A percentile compares a stretch with the other conserved stretches of the same genome.
Conservation (phyloP, 2,329 filamentous ascomycete genomes). For the Myriosclerotinia scirpicola region DNA sequence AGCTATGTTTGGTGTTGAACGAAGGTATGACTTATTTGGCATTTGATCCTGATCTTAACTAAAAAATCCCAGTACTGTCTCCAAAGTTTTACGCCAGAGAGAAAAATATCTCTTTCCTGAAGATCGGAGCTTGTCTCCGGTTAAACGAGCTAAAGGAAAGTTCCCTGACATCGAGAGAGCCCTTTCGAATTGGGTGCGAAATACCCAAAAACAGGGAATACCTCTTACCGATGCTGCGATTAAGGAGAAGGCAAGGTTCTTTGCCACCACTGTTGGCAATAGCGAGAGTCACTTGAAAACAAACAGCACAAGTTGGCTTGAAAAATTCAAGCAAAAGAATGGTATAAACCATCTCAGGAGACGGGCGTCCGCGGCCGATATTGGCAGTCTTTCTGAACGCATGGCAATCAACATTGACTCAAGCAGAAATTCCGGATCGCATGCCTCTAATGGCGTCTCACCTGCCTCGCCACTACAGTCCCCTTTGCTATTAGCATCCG, state of each 20-base stretch:
- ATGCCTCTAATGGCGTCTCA: conserved; percentile 67
- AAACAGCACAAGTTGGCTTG: conserved; percentile 77
- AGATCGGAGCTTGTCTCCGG: conserved; percentile 74
- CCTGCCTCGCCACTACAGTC: conserved; percentile 71
- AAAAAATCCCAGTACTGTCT: conserved; percentile 73
- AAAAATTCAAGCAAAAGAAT: conserved; percentile 89
- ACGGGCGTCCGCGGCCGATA: conserved; percentile 64
- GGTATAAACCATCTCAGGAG: conserved; percentile 48
- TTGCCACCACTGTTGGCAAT: conserved; percentile 70
- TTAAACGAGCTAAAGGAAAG: conserved; percentile 81
- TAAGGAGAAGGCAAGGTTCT: conserved; percentile 78
- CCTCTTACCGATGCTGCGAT: conserved; percentile 78
- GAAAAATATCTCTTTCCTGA: conserved; percentile 88
- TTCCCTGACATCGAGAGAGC: conserved; percentile 90
- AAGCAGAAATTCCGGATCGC: conserved; percentile 54
- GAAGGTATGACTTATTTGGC: conserved; percentile 68
- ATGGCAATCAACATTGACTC: conserved; percentile 57
- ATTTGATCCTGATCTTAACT: background rate
- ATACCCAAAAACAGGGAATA: conserved; percentile 73
- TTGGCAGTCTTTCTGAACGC: conserved; percentile 58
- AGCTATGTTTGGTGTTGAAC: conserved; percentile 91
- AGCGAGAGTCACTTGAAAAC: conserved; percentile 70
- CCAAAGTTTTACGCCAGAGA: conserved; percentile 91
- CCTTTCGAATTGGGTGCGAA: conserved; percentile 81
- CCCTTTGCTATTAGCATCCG: conserved; percentile 68